Evolutionary conservation across 2,329 filamentous ascomycete genomes (phyloP).

Genomic region (Ophiostoma populinum): DNA sequence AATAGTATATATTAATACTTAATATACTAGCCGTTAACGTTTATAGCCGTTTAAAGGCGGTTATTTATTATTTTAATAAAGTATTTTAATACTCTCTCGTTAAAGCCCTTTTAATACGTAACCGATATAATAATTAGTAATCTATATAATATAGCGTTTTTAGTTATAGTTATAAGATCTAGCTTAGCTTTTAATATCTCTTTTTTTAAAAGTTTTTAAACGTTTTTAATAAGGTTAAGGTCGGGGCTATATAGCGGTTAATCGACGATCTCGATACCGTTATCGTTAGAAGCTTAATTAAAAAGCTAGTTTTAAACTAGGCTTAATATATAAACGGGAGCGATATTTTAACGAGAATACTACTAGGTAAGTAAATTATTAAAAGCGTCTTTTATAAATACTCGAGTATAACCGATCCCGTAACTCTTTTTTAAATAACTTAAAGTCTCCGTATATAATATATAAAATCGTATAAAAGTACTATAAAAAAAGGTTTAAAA

Average conservation of each 20-base stretch:
- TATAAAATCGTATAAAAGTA: neutral
- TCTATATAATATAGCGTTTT: too few relatives aligned
- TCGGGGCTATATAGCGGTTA: neutral
- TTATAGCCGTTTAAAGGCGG: too few relatives aligned
- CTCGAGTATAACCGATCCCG: neutral
- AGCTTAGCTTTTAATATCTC: neutral
- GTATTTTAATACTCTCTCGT: too few relatives aligned
- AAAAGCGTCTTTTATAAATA: neutral
- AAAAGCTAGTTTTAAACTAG: neutral
- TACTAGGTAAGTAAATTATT: neutral
- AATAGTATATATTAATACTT: too few relatives aligned
- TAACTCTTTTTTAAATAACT: neutral
- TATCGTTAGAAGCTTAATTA: neutral
- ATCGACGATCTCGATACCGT: neutral
- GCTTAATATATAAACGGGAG: neutral
- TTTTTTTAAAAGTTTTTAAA: neutral
- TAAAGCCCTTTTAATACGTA: too few relatives aligned
- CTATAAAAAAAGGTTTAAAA: too few relatives aligned
- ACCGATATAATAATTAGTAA: neutral
- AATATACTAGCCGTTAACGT: too few relatives aligned
- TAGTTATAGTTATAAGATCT: too few relatives aligned
- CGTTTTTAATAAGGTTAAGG: neutral
- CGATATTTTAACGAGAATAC: neutral
- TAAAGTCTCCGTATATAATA: too few relatives aligned
- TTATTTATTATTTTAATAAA: too few relatives aligned